phyloP scores from a whole-genome alignment of 768 basidiomycete species.

The Rossbeevera mucosa region DNA sequence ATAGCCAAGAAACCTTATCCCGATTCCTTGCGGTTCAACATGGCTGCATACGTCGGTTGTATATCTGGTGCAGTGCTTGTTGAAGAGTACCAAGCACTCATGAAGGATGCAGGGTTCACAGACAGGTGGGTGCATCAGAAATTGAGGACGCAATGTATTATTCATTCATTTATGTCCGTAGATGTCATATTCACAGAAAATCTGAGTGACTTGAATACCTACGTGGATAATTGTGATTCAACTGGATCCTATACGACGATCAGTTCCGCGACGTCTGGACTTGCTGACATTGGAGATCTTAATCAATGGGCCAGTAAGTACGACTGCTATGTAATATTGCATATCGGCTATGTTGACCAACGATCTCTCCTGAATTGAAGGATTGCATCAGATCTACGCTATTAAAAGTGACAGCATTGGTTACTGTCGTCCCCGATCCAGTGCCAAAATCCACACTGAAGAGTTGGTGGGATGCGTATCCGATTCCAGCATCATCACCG shows the following conservation, averaged over 20 bases:
- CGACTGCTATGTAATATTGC: background rate
- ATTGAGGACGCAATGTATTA: background rate
- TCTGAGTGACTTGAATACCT: slow-evolving; percentile 38
- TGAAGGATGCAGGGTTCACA: slow-evolving; percentile 39
- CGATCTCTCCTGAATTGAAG: slow-evolving; percentile 21
- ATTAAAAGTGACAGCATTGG: slow-evolving; percentile 26
- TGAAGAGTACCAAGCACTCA: slow-evolving; percentile 35
- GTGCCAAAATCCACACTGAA: slow-evolving; percentile 25
- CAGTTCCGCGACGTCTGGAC: background rate
- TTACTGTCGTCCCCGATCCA: background rate
- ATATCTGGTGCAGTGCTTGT: slow-evolving; percentile 43
- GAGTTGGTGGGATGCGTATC: slow-evolving; percentile 55
- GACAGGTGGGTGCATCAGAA: slow-evolving; percentile 26
- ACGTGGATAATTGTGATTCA: slow-evolving; percentile 17
- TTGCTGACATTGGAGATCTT: slow-evolving; percentile 28
- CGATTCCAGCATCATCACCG: slow-evolving; percentile 32
- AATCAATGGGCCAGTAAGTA: slow-evolving; percentile 45
- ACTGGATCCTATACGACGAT: slow-evolving; percentile 7
- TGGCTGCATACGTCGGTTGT: slow-evolving; percentile 41
- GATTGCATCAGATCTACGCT: slow-evolving; percentile 46
- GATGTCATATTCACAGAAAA: slow-evolving; percentile 40
- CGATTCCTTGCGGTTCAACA: slow-evolving; percentile 37
- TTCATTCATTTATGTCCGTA: slow-evolving; percentile 15
- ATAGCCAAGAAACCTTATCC: slow-evolving; percentile 44
- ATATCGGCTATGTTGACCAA: background rate